Percentiles rank a stretch among this genome's conserved stretches.
Evolutionary conservation across 345 rosid genomes (phyloP).

Genomic region (Ceriops tagal): DNA sequence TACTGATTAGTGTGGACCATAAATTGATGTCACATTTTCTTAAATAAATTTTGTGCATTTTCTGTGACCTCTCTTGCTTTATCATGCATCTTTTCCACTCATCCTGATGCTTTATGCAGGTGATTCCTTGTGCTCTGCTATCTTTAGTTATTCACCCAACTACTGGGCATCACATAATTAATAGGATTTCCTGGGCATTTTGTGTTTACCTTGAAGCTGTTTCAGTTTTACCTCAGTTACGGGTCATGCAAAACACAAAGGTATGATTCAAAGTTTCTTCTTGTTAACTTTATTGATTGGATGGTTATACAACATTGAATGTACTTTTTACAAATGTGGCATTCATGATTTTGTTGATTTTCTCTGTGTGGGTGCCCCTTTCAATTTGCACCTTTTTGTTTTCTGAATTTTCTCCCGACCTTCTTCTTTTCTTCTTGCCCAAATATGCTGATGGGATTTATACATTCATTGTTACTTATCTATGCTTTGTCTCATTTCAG

Average conservation of each 20-base stretch:
- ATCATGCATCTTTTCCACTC: not conserved
- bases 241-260: slow-evolving; percentile 99
- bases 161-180: slow-evolving; percentile 75
- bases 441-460: too few species aligned
- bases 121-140: slow-evolving; percentile 68
- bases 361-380: slow-evolving; percentile 1
- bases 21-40: not conserved
- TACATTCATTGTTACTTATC: not conserved
- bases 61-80: not conserved
- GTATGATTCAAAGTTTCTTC: slow-evolving; percentile 29
- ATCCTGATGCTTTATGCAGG: slow-evolving; percentile 41
- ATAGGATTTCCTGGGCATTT: slow-evolving; percentile 88
- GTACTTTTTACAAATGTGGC: slow-evolving; percentile 4
- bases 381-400: not conserved
- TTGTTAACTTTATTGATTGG: not conserved
- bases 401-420: not conserved
- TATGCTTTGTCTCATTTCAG: not conserved
- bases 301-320: not conserved
- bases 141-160: slow-evolving; percentile 86
- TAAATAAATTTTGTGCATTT: not conserved
- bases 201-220: slow-evolving; percentile 96
- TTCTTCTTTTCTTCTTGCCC: too few species aligned
- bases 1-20: not conserved
- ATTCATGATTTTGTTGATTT: slow-evolving; percentile 16
- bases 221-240: slow-evolving; percentile 90